These are phyloP conservation scores for Ammopiptanthus mongolicus DNA, from an alignment of 306 rosid species.

Conservation along the genomic window DNA sequence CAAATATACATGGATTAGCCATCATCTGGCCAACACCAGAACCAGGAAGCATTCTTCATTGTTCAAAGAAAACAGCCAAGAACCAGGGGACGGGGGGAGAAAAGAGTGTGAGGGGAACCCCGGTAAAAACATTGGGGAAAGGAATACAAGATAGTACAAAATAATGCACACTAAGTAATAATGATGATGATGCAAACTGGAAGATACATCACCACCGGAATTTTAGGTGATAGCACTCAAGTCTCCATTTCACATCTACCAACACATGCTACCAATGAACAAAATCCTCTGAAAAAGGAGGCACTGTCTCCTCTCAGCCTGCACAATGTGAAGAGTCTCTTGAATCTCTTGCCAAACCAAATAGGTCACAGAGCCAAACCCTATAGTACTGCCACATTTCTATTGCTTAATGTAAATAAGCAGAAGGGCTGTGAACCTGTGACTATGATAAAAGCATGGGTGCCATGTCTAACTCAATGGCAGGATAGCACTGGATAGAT, in stretches of 20 bases:
- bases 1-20: slow-evolving; percentile 1
- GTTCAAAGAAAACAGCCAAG: not conserved
- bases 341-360: slow-evolving; percentile 19
- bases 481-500: not conserved
- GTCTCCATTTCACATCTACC: not conserved
- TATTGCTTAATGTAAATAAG: slow-evolving; percentile 1
- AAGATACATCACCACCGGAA: not conserved
- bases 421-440: not conserved
- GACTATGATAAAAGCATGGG: slow-evolving; percentile 4
- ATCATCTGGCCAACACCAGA: slow-evolving; percentile 8
- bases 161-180: not conserved
- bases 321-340: slow-evolving; percentile 8
- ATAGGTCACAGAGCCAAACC: not conserved
- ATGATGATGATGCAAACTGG: not conserved
- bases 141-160: not conserved
- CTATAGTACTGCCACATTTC: not conserved
- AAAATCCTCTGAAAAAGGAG: not conserved
- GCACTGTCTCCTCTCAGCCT: slow-evolving; percentile 9
- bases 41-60: slow-evolving; percentile 13
- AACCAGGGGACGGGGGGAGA: not conserved
- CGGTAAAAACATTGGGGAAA: not conserved
- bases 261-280: not conserved
- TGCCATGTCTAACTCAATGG: slow-evolving; percentile 15
- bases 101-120: not conserved
- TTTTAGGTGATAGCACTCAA: slow-evolving; percentile 7